These are phyloP conservation scores for Tagetes erecta DNA, from an alignment of 129 eudicot genomes.

Conservation along the genomic window DNA sequence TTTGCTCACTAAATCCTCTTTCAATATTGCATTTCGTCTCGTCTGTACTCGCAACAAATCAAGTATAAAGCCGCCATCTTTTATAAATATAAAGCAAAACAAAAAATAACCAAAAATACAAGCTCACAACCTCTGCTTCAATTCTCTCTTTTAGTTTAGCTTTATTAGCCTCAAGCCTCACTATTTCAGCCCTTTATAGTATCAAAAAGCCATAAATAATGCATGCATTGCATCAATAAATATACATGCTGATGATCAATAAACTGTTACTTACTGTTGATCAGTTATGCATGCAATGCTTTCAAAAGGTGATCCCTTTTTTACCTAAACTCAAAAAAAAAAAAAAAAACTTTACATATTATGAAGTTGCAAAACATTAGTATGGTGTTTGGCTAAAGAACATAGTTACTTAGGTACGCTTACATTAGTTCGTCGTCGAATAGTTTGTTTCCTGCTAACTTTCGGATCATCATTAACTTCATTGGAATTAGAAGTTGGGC, in stretches of 20 bases:
- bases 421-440: no score
- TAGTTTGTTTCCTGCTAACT: no score
- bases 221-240: conserved; percentile 7
- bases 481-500: no score
- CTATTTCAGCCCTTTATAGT: conserved; percentile 60
- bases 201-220: neutral
- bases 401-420: no score
- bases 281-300: conserved; percentile 50
- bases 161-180: conserved; percentile 62
- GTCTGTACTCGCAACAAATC: conserved; percentile 32
- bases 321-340: conserved; percentile 44
- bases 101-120: neutral
- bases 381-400: no score
- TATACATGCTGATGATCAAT: neutral
- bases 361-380: neutral
- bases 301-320: conserved; percentile 73
- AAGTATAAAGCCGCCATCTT: neutral
- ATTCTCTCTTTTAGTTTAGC: conserved; percentile 48
- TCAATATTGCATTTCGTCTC: conserved; percentile 45
- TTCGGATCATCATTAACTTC: no score
- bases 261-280: conserved; percentile 67
- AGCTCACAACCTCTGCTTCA: conserved; percentile 54
- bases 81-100: neutral
- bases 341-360: neutral
- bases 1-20: conserved; percentile 52